phyloP scores from a whole-genome alignment of 306 rosid species.

The Prunus davidiana region DNA sequence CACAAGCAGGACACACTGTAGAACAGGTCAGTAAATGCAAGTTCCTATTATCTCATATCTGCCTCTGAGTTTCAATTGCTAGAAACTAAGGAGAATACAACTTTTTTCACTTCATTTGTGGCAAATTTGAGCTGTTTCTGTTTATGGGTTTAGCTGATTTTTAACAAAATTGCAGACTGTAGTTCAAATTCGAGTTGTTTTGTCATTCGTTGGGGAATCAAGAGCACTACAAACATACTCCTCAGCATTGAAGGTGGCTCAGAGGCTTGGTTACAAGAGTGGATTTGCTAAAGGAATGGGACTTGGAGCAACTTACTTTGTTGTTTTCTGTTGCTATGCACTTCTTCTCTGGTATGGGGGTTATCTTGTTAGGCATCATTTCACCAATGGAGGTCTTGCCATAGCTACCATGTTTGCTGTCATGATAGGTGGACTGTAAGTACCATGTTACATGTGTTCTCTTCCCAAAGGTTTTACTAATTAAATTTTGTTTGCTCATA shows the following conservation, averaged over 20 bases:
- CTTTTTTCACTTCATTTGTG: not conserved
- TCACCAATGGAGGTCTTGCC: conserved; percentile 97
- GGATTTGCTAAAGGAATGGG: conserved; percentile 96
- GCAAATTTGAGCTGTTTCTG: conserved; percentile 10
- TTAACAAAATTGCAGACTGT: conserved; percentile 56
- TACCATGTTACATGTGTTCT: conserved; percentile 15
- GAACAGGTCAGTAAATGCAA: conserved; percentile 61
- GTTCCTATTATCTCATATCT: not conserved
- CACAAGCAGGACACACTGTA: conserved; percentile 87
- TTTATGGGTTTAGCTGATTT: conserved; percentile 30
- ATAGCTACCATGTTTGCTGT: conserved; percentile 97
- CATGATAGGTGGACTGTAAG: conserved; percentile 95
- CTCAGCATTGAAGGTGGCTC: conserved; percentile 69
- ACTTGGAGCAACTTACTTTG: conserved; percentile 94
- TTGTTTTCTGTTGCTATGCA: conserved; percentile 94
- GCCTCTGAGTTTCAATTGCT: conserved; percentile 1
- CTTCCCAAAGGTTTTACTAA: not conserved
- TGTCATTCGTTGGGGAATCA: conserved; percentile 77
- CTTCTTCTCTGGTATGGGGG: conserved; percentile 99
- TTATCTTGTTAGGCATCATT: conserved; percentile 81
- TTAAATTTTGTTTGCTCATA: not conserved
- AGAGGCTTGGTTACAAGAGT: conserved; percentile 78
- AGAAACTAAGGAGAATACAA: not conserved
- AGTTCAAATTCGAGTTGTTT: conserved; percentile 86
- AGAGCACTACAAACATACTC: conserved; percentile 72